Base-by-base conservation (phyloP, 139 green algal species). In the Chlamydomonas urium region DNA sequence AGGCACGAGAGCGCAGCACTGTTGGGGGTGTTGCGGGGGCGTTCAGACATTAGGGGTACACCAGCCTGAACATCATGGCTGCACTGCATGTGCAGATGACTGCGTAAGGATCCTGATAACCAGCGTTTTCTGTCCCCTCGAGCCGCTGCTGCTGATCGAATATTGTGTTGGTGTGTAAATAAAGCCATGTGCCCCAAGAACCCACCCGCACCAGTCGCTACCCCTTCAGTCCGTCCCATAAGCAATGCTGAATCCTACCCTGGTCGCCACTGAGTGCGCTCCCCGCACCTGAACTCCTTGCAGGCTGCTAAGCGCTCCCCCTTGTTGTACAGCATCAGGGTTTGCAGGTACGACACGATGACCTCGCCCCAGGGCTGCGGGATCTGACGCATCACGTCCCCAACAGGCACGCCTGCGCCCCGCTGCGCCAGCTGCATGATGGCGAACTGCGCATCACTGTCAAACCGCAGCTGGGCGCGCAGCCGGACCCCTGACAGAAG, bases 261-360 rank as follows among this genome's bases (percentile, higher is more conserved):
- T n/a, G n/a, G n/a, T n/a, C n/a, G n/a, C n/a, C n/a, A n/a, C n/a
- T n/a, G n/a, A n/a, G n/a, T n/a, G n/a, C n/a, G n/a, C n/a, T n/a
- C n/a, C n/a, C n/a, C n/a, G n/a, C 65, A 38, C 47, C 69, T 10
- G 57, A 75, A 77, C 50, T 72, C 69, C 48, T 76, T 77, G 66
- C 74, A 84, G 0, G 79, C 79, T 31, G 59, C 21, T 26, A 63
- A 32, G 38, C 63, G 37, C 32, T 84, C 79, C 2, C 79, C 74
- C 47, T 79, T 79, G 37, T 68, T 28, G 35, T 63, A 10, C 5
- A 66, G 42, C 37, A 84, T 38, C 48, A 84, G 36, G n/a, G 73
- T 47, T 47, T 75, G 69, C 56, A 83, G 69, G 28, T 60, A 69
- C 26, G 71, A 66, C 2, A n/a, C 63, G 29, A 75, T 65, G 4